These are phyloP conservation scores for Coffea eugenioides DNA, from an alignment of 257 asterid species.

Conservation along the genomic window DNA sequence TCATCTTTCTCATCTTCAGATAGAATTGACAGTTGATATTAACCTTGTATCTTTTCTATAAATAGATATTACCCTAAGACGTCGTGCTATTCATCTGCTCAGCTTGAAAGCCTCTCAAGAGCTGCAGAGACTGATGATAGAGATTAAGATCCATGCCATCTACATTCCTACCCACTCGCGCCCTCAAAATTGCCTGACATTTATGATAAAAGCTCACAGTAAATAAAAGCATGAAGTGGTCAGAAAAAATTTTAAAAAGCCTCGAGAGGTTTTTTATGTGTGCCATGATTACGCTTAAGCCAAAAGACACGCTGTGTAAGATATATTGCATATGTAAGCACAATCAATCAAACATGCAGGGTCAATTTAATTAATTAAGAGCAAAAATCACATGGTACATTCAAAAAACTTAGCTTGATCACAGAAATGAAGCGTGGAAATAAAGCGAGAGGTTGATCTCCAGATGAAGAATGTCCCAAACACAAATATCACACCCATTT, in stretches of 20 bases:
- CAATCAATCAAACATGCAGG: not conserved
- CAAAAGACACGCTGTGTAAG: not conserved
- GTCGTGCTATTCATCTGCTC: conserved; percentile 40
- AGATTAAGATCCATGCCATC: conserved; percentile 93
- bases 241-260: not conserved
- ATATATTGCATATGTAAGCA: not conserved
- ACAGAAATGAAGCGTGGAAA: not conserved
- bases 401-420: not conserved
- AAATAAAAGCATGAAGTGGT: not conserved
- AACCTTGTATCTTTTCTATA: not conserved
- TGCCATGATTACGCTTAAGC: not conserved
- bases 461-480: not conserved
- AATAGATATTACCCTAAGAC: conserved; percentile 18
- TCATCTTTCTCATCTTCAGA: not conserved
- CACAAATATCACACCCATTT: not conserved
- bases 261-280: not conserved
- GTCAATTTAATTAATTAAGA: not conserved
- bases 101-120: conserved; percentile 66
- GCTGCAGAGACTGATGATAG: conserved; percentile 69
- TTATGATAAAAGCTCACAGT: conserved; percentile 1
- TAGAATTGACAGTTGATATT: not conserved
- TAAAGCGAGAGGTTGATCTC: not conserved
- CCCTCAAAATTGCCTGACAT: conserved; percentile 71
- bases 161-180: conserved; percentile 89
- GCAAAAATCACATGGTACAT: not conserved